A percentile compares a stretch with the other conserved stretches of the same genome.
Evolutionary conservation across 305 asterid species (phyloP).

Genomic region (Lippia alba): DNA sequence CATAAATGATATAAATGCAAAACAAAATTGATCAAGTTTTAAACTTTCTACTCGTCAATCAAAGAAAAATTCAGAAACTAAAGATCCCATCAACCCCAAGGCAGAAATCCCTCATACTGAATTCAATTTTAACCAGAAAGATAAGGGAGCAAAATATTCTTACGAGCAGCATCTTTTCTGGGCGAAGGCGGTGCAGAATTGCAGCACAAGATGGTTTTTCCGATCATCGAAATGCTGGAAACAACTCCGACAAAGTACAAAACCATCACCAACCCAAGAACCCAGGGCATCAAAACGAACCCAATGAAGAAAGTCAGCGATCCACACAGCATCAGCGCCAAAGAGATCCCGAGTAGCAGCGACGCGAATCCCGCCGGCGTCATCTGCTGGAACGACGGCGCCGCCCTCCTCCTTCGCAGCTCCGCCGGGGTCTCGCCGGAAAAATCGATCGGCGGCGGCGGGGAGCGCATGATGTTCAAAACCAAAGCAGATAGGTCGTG

Average conservation of each 20-base stretch:
- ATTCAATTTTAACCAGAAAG: neutral
- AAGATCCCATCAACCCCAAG: neutral
- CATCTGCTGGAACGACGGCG: conserved; percentile 51
- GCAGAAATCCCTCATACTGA: no score
- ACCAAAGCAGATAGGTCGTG: conserved; percentile 70
- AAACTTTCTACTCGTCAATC: no score
- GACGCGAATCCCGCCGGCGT: conserved; percentile 82
- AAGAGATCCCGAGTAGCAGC: conserved; percentile 64
- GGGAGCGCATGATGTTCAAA: conserved; percentile 59
- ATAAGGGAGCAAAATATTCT: conserved; percentile 28
- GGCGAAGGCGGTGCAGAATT: conserved; percentile 50
- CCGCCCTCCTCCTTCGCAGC: conserved; percentile 31
- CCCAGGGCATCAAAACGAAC: conserved; percentile 91
- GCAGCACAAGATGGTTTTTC: conserved; percentile 55
- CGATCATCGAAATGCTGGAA: conserved; percentile 74
- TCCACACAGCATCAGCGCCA: conserved; percentile 83
- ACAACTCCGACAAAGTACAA: conserved; percentile 68
- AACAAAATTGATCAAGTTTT: no score
- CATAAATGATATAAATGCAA: neutral
- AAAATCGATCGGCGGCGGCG: conserved; percentile 48
- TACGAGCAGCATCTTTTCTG: conserved; percentile 52
- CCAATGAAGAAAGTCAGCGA: conserved; percentile 83
- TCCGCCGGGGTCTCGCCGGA: conserved; percentile 38
- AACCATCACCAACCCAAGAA: conserved; percentile 58
- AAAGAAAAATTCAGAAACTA: no score